Base-by-base conservation (phyloP, 2,329 filamentous ascomycete genomes). In the Metarhizium sp. region DNA sequence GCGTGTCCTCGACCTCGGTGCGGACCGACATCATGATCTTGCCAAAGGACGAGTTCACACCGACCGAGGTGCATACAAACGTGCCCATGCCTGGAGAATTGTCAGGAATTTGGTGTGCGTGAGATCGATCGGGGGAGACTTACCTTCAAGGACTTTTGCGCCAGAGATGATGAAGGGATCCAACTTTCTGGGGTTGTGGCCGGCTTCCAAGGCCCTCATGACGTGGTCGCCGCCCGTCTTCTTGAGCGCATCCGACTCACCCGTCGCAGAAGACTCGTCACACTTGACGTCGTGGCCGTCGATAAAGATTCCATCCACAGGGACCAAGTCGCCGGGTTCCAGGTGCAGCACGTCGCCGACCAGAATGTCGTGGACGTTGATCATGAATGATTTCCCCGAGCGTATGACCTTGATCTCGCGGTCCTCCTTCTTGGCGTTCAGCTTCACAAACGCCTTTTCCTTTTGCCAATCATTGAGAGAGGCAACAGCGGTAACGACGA, bases 241-340 rank as follows among this genome's bases (percentile, higher is more conserved):
- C 68, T 82, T 85, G 67, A 88, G 79, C 52, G 85, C 78, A 62
- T 90, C 86, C 0, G 85, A 88, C 69, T 90, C 86, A 60, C 86
- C 86, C 30, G 86, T 89, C 1, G 84, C 84, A 11, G 85, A 87
- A 2, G 85, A 88, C 64, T 90, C 86, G 61, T 89, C 86, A 62
- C 85, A 90, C 66, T 85, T 75, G 57, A 78, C 63, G 3, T 69
- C 67, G 58, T 73, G 73, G 6, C 75, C 74, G 18, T 78, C 74
- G 58, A 89, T 84, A 57, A 89, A 80, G 53, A 88, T 77, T 6
- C 86, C 86, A 64, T 90, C 86, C 1, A 84, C 85, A 0, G 86
- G 85, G 42, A 89, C 78, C 55, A 87, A 75, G 62, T 90, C 86
- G 58, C 86, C 86, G 1, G 85, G 82, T 57, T 85, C 82, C 10